Evolutionary conservation across 2,329 filamentous ascomycete genomes (phyloP).

Genomic region (Nothophaeocryptopus gaeumannii): DNA sequence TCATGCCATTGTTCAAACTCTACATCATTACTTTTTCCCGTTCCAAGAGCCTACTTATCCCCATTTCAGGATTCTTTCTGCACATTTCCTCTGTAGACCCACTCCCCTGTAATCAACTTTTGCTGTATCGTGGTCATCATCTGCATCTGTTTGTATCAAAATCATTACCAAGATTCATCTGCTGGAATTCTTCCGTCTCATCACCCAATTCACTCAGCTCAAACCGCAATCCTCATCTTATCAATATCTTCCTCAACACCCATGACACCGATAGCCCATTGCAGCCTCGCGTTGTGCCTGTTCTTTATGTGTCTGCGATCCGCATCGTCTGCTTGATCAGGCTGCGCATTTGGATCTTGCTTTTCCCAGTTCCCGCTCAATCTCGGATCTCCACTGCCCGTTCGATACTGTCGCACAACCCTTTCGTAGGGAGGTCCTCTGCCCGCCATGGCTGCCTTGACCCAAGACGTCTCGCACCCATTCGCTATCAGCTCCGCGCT

Average conservation of each 20-base stretch:
- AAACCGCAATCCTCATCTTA: constrained; percentile 14
- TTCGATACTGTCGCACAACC: constrained; percentile 25
- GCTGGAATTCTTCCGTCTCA: not conserved
- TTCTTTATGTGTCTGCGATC: constrained; percentile 59
- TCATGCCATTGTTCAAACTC: too few relatives aligned
- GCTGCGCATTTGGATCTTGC: constrained; percentile 27
- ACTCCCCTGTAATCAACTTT: not conserved
- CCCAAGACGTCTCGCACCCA: constrained; percentile 83
- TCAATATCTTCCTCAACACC: constrained; percentile 71
- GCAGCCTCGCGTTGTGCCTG: constrained; percentile 61
- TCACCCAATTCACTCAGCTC: not conserved
- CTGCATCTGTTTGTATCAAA: not conserved
- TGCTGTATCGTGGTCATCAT: not conserved
- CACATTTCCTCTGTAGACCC: not conserved
- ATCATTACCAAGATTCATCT: not conserved
- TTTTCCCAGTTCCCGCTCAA: constrained; percentile 33
- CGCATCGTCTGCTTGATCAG: constrained; percentile 28
- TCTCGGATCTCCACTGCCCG: constrained; percentile 31
- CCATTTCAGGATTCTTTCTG: too few relatives aligned
- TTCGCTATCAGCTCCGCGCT: constrained; percentile 76
- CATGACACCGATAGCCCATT: constrained; percentile 76
- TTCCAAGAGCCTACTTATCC: too few relatives aligned
- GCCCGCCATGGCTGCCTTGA: constrained; percentile 67
- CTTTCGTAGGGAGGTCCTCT: constrained; percentile 71
- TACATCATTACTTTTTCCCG: too few relatives aligned